phyloP scores from a whole-genome alignment of 345 rosid genomes.

The Barbarea vulgaris region DNA sequence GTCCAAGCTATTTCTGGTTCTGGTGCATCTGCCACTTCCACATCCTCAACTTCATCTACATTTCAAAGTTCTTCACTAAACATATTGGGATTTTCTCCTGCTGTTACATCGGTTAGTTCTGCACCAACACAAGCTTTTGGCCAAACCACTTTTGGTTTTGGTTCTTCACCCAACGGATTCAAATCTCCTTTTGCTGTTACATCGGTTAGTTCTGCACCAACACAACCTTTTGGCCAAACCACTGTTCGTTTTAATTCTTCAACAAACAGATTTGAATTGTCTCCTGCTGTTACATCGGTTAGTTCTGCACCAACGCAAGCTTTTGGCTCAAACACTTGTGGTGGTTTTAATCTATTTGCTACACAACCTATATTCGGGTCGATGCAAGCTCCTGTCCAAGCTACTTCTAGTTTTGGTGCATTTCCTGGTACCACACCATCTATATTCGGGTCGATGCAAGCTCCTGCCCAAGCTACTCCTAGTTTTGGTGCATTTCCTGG shows the following conservation, averaged over 20 bases:
- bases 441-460: neutral
- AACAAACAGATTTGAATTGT: neutral
- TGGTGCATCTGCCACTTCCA: neutral
- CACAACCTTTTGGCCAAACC: neutral
- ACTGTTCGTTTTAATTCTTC: neutral
- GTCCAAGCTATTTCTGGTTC: neutral
- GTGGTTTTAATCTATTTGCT: neutral
- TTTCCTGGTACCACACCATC: neutral
- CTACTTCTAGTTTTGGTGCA: neutral
- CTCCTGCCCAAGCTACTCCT: neutral
- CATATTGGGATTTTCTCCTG: neutral
- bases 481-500: neutral
- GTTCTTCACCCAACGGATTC: neutral
- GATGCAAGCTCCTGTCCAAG: slow-evolving; percentile 2
- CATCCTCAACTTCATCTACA: neutral
- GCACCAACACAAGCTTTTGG: neutral
- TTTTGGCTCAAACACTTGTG: neutral
- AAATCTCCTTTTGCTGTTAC: too few relatives aligned
- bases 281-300: neutral
- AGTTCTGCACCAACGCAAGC: neutral
- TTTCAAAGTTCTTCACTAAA: neutral
- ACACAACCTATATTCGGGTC: neutral
- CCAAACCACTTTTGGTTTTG: neutral
- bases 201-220: too few relatives aligned
- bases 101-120: neutral